Percentiles rank a stretch among this genome's conserved stretches.
Conservation (phyloP, 2,329 filamentous ascomycete genomes). For the Monosporascus cannonballus region DNA sequence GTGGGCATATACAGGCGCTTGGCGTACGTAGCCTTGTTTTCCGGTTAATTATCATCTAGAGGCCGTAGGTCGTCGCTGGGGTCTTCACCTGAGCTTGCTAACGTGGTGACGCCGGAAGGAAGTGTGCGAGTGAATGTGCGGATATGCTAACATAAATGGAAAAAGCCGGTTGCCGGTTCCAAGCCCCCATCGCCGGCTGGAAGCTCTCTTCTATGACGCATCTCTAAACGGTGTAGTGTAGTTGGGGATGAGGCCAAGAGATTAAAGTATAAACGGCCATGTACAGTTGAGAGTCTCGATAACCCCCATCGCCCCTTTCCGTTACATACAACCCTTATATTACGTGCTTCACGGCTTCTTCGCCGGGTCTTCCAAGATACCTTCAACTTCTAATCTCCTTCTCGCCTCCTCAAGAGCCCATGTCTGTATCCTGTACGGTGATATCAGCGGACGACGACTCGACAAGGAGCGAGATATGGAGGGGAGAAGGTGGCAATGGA, state of each 20-base stretch:
- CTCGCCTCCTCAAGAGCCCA: conserved; percentile 98
- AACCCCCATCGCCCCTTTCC: background rate
- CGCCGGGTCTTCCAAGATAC: conserved; percentile 77
- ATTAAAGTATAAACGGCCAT: background rate
- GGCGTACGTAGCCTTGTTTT: conserved; percentile 3
- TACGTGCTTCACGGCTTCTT: conserved; percentile 35
- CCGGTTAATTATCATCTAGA: background rate
- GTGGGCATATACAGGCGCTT: conserved; percentile 1
- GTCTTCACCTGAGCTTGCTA: background rate
- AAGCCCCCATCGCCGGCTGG: background rate
- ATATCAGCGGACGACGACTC: conserved; percentile 15
- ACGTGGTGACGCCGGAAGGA: background rate
- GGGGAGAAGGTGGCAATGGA: background rate
- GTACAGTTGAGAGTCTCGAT: background rate
- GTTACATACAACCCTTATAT: background rate
- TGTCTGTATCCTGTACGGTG: conserved; percentile 76
- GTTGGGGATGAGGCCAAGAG: background rate
- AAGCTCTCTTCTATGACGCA: conserved; percentile 1
- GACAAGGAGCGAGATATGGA: too few relatives aligned
- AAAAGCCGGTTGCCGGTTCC: background rate
- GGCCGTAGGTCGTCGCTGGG: background rate
- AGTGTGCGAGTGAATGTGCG: background rate
- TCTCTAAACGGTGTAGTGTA: background rate
- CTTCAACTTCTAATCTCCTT: conserved; percentile 90
- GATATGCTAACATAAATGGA: background rate